These are phyloP conservation scores for Xanthoconium stramineum DNA, from an alignment of 768 basidiomycete species.

Conservation along the genomic window DNA sequence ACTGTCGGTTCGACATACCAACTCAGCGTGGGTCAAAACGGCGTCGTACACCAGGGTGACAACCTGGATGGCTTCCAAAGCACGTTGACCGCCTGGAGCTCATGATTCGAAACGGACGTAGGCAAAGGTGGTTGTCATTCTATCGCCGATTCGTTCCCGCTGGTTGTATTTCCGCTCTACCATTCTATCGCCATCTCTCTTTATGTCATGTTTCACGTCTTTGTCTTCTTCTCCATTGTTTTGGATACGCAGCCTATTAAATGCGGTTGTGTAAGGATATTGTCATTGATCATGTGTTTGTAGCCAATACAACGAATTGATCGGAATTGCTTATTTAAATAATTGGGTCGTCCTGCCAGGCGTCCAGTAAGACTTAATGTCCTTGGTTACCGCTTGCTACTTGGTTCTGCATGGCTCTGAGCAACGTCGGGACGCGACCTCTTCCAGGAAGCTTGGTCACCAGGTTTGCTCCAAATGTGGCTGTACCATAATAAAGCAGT, in stretches of 20 bases:
- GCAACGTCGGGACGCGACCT: too few species aligned
- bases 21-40: slow-evolving; percentile 1
- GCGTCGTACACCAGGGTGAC: not conserved
- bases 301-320: not conserved
- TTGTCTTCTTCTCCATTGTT: not conserved
- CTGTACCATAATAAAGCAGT: too few species aligned
- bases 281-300: not conserved
- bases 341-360: too few species aligned
- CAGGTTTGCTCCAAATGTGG: too few species aligned
- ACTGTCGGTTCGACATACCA: slow-evolving; percentile 41
- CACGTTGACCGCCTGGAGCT: slow-evolving; percentile 2
- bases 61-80: slow-evolving; percentile 2
- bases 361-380: too few species aligned
- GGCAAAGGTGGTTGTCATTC: not conserved
- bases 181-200: not conserved
- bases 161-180: not conserved
- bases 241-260: not conserved
- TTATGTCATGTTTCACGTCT: not conserved
- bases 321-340: not conserved
- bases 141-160: not conserved
- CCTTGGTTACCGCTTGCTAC: too few species aligned
- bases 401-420: too few species aligned
- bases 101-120: not conserved
- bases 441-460: too few species aligned
- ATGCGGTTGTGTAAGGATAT: not conserved